Evolutionary conservation across 1,139 yeast species (phyloP).

Genomic region (Candida tetrigidarum): DNA sequence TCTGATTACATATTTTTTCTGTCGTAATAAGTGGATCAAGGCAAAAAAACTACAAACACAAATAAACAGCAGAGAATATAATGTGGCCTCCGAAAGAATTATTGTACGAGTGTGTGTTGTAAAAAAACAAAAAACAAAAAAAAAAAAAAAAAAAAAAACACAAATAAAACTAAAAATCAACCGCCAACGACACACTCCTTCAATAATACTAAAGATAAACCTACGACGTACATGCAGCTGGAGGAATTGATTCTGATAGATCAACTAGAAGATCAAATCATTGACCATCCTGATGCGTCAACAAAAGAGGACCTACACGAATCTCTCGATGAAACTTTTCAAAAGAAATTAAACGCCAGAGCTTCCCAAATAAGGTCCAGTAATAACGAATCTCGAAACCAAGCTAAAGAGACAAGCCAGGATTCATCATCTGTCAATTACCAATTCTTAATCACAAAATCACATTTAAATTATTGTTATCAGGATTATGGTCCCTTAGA

Average conservation of each 20-base stretch:
- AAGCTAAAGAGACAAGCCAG: slow-evolving; percentile 13
- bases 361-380: slow-evolving; percentile 41
- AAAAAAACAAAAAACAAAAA: too few relatives aligned
- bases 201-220: too few relatives aligned
- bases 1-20: neutral
- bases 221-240: slow-evolving; percentile 36
- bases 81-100: too few relatives aligned
- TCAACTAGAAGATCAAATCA: slow-evolving; percentile 49
- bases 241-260: slow-evolving; percentile 47
- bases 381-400: slow-evolving; percentile 16
- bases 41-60: neutral
- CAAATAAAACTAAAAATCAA: neutral
- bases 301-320: slow-evolving; percentile 37
- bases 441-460: slow-evolving; percentile 38
- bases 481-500: slow-evolving; percentile 43
- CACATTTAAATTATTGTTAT: slow-evolving; percentile 50
- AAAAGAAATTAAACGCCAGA: slow-evolving; percentile 46
- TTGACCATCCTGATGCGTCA: slow-evolving; percentile 49
- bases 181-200: neutral
- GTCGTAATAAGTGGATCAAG: neutral
- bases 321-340: slow-evolving; percentile 48
- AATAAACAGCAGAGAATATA: too few relatives aligned
- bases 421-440: slow-evolving; percentile 15
- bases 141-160: neutral
- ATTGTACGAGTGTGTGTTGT: too few relatives aligned